phyloP scores from a whole-genome alignment of 208 protist species.

The Trypanosomatidae sp. region DNA sequence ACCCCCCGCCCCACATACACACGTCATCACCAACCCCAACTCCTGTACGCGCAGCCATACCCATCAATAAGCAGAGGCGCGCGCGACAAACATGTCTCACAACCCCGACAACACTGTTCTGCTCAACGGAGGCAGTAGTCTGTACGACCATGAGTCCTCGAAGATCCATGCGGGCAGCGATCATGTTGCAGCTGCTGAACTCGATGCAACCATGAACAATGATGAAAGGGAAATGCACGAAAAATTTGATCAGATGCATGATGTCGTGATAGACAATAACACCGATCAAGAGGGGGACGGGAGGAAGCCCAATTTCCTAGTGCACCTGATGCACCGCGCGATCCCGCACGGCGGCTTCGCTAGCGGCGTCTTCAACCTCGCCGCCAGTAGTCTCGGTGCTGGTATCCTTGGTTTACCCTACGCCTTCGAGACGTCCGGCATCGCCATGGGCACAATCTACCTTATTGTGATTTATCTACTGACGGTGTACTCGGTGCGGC shows the following conservation, averaged over 20 bases:
- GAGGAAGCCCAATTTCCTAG: background rate
- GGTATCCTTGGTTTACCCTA: slow-evolving; percentile 66
- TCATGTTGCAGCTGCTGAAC: background rate
- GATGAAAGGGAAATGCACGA: slow-evolving; percentile 12
- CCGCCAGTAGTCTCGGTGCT: slow-evolving; percentile 61
- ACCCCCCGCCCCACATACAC: background rate
- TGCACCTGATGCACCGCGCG: slow-evolving; percentile 15
- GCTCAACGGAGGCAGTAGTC: background rate
- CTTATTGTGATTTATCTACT: slow-evolving; percentile 60
- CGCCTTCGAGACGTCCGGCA: slow-evolving; percentile 56
- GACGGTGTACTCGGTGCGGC: slow-evolving; percentile 67
- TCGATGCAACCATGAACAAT: background rate
- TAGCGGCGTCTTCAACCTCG: slow-evolving; percentile 71
- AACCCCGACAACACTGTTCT: background rate
- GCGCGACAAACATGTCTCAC: background rate
- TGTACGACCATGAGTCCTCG: background rate
- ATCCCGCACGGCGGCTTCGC: slow-evolving; percentile 47
- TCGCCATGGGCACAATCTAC: slow-evolving; percentile 64
- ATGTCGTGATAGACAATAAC: background rate
- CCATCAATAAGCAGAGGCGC: background rate
- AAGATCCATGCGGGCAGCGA: background rate
- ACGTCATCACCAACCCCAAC: background rate
- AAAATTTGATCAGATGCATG: slow-evolving; percentile 11
- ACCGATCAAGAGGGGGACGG: background rate
- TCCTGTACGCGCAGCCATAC: background rate